A percentile compares a stretch with the other conserved stretches of the same genome.
Conservation (phyloP, 257 asterid species). For the Solanum megistacrolobum region DNA sequence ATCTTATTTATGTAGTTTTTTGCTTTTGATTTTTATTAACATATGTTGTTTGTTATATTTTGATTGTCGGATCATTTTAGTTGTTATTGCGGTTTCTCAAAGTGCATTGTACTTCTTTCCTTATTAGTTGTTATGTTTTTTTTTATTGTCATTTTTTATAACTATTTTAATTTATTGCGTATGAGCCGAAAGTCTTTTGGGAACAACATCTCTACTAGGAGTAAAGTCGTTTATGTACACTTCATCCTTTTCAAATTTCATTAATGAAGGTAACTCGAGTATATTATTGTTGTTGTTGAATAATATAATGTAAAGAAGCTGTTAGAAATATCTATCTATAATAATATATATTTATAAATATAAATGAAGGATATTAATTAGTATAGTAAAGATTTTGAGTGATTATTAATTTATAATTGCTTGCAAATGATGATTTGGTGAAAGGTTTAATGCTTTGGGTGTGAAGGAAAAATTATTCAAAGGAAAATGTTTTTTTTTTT, state of each 20-base stretch:
- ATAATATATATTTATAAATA: not conserved
- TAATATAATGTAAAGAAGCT: not conserved
- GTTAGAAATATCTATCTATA: not conserved
- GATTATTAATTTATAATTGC: not conserved
- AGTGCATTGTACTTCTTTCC: not conserved
- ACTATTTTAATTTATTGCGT: not conserved
- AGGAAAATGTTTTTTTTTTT: not conserved
- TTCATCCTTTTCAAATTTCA: not conserved
- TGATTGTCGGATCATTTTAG: not conserved
- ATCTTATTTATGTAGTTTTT: not conserved
- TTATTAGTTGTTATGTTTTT: not conserved
- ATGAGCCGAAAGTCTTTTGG: not conserved
- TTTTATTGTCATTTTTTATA: not conserved
- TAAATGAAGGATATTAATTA: not conserved
- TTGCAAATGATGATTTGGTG: not conserved
- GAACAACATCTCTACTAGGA: not conserved
- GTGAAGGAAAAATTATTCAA: not conserved
- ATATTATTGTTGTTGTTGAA: no score
- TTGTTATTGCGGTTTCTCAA: rapidly evolving
- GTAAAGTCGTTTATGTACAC: not conserved
- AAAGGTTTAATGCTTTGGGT: not conserved
- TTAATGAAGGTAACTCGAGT: no score
- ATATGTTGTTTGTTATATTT: not conserved
- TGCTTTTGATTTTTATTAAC: not conserved
- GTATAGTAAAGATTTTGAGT: not conserved